Conservation (phyloP, 805 yeast species). For the Ogataea zsoltii region DNA sequence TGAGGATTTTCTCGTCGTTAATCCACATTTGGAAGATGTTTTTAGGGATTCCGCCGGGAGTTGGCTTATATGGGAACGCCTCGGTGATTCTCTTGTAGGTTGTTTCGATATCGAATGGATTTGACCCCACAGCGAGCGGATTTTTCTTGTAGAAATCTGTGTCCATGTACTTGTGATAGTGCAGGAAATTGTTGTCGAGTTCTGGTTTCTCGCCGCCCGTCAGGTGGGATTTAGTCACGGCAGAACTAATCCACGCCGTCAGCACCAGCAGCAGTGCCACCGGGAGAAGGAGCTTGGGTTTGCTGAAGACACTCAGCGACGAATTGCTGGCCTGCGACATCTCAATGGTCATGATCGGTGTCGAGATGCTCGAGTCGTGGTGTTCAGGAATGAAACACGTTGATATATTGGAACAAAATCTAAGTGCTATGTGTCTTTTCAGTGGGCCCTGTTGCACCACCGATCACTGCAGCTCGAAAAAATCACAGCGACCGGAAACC, state of each 20-base stretch:
- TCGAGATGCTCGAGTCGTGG: too few relatives aligned
- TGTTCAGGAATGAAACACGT: too few relatives aligned
- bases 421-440: too few relatives aligned
- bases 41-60: constrained; percentile 16
- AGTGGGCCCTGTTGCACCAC: too few relatives aligned
- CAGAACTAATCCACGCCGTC: constrained; percentile 4
- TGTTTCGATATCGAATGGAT: constrained; percentile 26
- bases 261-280: constrained; percentile 1
- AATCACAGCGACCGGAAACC: too few relatives aligned
- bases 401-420: too few relatives aligned
- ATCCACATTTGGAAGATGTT: constrained; percentile 25
- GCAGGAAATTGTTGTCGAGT: constrained; percentile 7
- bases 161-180: constrained; percentile 18
- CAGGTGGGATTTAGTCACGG: not conserved
- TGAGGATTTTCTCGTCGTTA: constrained; percentile 11
- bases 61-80: constrained; percentile 16
- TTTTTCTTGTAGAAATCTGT: constrained; percentile 38
- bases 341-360: too few relatives aligned
- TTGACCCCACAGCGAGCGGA: constrained; percentile 32
- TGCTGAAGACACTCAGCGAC: not conserved
- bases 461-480: too few relatives aligned
- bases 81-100: constrained; percentile 16
- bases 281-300: not conserved
- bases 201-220: not conserved
- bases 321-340: constrained; percentile 1